These are phyloP conservation scores for Neofusicoccum sp. DNA, from an alignment of 2,329 filamentous ascomycete genomes.

Conservation along the genomic window DNA sequence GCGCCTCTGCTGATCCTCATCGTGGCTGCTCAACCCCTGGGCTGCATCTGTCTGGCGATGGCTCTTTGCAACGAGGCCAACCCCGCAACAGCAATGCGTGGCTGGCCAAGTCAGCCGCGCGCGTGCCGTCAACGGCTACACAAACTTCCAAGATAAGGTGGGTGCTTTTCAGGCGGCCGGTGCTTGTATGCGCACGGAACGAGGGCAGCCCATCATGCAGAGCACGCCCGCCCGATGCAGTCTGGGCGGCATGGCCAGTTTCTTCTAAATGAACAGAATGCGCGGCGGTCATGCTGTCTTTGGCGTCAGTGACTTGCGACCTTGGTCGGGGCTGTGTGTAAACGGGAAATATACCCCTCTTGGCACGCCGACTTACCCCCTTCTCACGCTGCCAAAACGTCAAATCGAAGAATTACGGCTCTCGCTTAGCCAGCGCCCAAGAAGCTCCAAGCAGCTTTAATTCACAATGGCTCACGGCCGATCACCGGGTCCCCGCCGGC, in stretches of 20 bases:
- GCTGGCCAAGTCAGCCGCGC: background rate
- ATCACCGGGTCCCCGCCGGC: conserved; percentile 8
- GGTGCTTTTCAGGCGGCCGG: conserved; percentile 5
- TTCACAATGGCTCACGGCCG: background rate
- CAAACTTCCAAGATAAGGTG: background rate
- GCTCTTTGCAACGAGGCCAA: background rate
- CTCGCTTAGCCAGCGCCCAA: background rate
- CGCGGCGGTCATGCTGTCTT: background rate
- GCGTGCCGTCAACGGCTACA: conserved; percentile 2
- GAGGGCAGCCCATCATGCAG: conserved; percentile 9
- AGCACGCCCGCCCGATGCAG: background rate
- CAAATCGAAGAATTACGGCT: background rate
- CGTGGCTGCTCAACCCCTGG: background rate
- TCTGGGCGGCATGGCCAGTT: background rate
- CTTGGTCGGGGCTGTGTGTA: background rate
- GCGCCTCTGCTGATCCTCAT: background rate
- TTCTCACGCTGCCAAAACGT: background rate
- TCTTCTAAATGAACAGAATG: conserved; percentile 1
- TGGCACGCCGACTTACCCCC: background rate
- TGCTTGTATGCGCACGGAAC: background rate
- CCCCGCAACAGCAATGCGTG: background rate
- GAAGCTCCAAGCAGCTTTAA: background rate
- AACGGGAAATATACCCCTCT: background rate
- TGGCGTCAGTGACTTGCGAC: background rate
- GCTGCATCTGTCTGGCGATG: background rate